These are phyloP conservation scores for Colletotrichum karsti DNA, from an alignment of 2,329 filamentous ascomycete species.

Conservation along the genomic window DNA sequence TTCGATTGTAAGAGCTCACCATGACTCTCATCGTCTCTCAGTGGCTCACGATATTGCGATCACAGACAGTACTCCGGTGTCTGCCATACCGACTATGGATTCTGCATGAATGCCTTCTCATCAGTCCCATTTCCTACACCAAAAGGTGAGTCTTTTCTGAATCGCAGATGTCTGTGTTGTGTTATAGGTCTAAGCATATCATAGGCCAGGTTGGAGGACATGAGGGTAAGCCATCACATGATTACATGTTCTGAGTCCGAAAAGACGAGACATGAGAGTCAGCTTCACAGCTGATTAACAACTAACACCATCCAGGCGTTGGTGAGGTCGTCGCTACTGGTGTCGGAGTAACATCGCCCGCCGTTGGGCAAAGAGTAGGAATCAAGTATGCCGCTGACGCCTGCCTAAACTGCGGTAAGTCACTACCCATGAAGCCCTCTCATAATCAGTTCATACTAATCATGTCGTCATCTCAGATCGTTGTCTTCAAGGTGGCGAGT, in stretches of 20 bases:
- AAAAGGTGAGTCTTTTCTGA: background rate
- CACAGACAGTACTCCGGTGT: conserved; percentile 34
- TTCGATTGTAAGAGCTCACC: conserved; percentile 31
- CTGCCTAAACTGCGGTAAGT: conserved; percentile 31
- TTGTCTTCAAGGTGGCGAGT: conserved; percentile 33
- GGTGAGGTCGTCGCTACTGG: conserved; percentile 31
- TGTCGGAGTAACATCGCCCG: conserved; percentile 21
- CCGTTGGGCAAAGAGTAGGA: conserved; percentile 29
- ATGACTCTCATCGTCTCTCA: too few relatives aligned
- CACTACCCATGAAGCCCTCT: background rate
- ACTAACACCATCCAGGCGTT: background rate
- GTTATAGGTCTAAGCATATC: conserved; percentile 1
- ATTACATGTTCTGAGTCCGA: background rate
- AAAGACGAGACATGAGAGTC: background rate
- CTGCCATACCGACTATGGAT: conserved; percentile 37
- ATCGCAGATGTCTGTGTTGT: background rate
- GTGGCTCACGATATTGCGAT: background rate
- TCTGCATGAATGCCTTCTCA: conserved; percentile 33
- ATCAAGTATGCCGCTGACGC: conserved; percentile 34
- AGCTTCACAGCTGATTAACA: background rate
- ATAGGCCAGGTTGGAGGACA: conserved; percentile 32
- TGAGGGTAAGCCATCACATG: conserved; percentile 17
- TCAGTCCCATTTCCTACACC: conserved; percentile 27
- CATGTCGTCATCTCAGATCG: conserved; percentile 15
- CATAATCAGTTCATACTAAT: accelerated